phyloP scores from a whole-genome alignment of 2,329 filamentous ascomycete genomes.

The Dendrostoma leiphaemia region DNA sequence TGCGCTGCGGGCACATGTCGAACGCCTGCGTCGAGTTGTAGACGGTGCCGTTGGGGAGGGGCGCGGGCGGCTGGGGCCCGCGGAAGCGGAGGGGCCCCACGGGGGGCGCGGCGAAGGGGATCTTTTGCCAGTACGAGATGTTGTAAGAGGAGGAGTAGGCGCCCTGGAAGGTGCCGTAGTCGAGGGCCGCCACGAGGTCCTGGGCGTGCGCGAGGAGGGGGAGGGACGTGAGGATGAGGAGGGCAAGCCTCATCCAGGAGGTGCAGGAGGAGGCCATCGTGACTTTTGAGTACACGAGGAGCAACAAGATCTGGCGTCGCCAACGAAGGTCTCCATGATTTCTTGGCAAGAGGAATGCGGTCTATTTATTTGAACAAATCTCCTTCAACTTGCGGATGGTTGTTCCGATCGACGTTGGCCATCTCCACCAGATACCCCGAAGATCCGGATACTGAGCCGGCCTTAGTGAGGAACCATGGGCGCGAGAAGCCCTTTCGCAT shows the following conservation, averaged over 20 bases:
- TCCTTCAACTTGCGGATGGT: not conserved
- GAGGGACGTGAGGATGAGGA: not conserved
- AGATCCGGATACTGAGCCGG: not conserved
- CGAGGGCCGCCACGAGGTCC: slow-evolving; percentile 37
- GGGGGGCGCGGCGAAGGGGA: slow-evolving; percentile 60
- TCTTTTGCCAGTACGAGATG: slow-evolving; percentile 58
- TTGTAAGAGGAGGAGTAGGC: slow-evolving; percentile 51
- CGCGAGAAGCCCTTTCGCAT: not conserved
- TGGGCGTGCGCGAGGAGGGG: slow-evolving; percentile 7
- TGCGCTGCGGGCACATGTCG: slow-evolving; percentile 58
- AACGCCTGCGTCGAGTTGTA: slow-evolving; percentile 56
- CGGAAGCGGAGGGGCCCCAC: slow-evolving; percentile 57
- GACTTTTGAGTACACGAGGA: not conserved
- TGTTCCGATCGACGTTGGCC: not conserved
- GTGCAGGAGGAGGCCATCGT: slow-evolving; percentile 3
- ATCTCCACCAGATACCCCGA: slow-evolving; percentile 12
- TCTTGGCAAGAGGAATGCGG: not conserved
- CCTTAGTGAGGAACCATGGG: not conserved
- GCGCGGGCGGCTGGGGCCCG: slow-evolving; percentile 54
- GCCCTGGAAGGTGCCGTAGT: slow-evolving; percentile 53
- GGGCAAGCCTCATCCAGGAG: not conserved
- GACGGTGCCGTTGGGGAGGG: slow-evolving; percentile 40
- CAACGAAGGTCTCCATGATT: not conserved
- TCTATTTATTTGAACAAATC: not conserved
- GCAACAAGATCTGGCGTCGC: not conserved